Evolutionary conservation across 2,329 filamentous ascomycete genomes (phyloP).

Genomic region (Hymenoscyphus fructigenus): DNA sequence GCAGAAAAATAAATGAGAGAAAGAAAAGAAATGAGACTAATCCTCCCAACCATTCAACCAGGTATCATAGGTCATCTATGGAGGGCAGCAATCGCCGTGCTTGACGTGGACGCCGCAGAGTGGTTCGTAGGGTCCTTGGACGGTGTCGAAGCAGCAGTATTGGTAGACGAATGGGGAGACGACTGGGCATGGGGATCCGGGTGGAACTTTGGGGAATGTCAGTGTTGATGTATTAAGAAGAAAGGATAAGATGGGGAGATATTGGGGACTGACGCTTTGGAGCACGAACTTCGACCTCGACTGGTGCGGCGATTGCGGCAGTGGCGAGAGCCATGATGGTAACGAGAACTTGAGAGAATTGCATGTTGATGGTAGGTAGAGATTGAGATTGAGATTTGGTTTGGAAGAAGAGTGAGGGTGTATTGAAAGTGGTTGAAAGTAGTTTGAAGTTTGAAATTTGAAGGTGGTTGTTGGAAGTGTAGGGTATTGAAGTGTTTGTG

Average conservation of each 20-base stretch:
- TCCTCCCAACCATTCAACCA: too few relatives aligned
- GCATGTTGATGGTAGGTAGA: neutral
- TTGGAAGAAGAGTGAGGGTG: neutral
- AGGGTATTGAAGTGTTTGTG: neutral
- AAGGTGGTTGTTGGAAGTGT: neutral
- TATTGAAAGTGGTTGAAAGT: neutral
- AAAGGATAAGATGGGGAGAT: neutral
- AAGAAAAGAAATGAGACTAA: too few relatives aligned
- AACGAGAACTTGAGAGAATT: neutral
- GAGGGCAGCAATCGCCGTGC: neutral
- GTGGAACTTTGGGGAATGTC: neutral
- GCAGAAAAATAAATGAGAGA: too few relatives aligned
- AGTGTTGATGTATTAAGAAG: neutral
- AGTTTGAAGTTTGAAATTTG: neutral
- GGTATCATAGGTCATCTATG: neutral
- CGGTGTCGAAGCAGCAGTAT: neutral
- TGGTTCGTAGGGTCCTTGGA: neutral
- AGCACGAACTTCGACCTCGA: neutral
- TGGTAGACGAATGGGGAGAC: neutral
- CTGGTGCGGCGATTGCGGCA: neutral
- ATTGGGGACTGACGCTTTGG: neutral
- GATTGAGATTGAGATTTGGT: neutral
- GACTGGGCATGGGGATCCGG: neutral
- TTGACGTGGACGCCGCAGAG: neutral
- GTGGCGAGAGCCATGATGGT: neutral